Base-by-base conservation (phyloP, 306 rosid species). In the Rosa persica region DNA sequence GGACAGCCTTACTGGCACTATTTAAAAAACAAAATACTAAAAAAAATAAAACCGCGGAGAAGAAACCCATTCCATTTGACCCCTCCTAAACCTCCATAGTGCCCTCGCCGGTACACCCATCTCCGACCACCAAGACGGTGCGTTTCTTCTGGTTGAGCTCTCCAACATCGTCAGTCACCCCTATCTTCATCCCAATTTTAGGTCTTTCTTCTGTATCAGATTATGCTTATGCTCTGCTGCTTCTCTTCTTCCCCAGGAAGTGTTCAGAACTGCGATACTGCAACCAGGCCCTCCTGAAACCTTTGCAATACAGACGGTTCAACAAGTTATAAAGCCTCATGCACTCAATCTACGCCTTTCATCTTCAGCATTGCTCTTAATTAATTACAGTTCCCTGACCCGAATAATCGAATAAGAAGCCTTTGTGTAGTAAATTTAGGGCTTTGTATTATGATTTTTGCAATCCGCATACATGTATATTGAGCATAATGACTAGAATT, bases 291-390 rank as follows among this genome's bases (percentile, higher is more conserved):
- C 89, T 36, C 98, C 98, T 55, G 97, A 95, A 85, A 86, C 66
- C 80, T 95, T 95, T 83, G 98, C 98, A 67, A 79, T 95, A 68
- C 93, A 80, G 84, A 88, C 88, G 2, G 97, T 95, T 89, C 98
- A 92, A 76, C 90, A 91, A 89, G 91, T 95, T 58, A 91, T 95
- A 72, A 88, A 83, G 73, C 98, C 98, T 70, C 98, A 90, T 90
- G 98, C 90, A 76, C 38, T 66, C 60, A 23, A 52, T n/a, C 5
- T 3, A 69, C 10, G 25, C 12, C 74, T 38, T 17, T 27, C 42
- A 46, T 43, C n/a, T 23, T 69, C 73, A 2, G 13, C 40, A 17
- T 70, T 70, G 58, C 46, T 23, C 55, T 55, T 5, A 64, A n/a
- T n/a, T n/a, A n/a, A 39, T 77, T 67, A 8, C 62, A 55, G 6